These are phyloP conservation scores for Plasmodium inui DNA, from an alignment of 169 alveolate species.

Conservation along the genomic window DNA sequence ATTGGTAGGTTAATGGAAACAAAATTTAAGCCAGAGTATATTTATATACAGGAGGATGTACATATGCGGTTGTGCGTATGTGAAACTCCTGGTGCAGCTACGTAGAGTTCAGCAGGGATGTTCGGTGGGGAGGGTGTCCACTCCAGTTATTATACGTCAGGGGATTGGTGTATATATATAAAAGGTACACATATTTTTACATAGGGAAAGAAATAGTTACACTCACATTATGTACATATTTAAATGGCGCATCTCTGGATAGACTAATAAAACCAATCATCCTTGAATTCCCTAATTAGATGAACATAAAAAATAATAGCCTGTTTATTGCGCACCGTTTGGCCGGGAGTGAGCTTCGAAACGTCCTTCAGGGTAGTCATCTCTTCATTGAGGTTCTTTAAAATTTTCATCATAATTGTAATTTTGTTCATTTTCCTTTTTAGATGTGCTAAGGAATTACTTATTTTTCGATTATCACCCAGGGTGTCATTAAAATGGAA, in stretches of 20 bases:
- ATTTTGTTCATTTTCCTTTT: slow-evolving; percentile 6
- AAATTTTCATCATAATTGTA: slow-evolving; percentile 6
- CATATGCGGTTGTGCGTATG: not conserved
- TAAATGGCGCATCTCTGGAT: not conserved
- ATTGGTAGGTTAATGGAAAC: not conserved
- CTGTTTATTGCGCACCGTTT: slow-evolving; percentile 5
- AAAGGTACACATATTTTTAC: not conserved
- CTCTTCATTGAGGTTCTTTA: not conserved
- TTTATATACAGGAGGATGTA: not conserved
- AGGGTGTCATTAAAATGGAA: slow-evolving; percentile 17
- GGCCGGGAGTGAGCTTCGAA: not conserved
- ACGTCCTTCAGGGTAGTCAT: slow-evolving; percentile 2
- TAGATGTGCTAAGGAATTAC: not conserved
- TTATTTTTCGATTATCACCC: not conserved
- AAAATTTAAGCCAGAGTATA: not conserved
- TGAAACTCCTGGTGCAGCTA: not conserved
- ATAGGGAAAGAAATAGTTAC: not conserved
- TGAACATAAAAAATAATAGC: not conserved
- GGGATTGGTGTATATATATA: not conserved
- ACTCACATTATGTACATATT: not conserved
- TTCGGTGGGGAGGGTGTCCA: not conserved
- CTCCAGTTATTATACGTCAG: not conserved
- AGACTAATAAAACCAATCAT: not conserved
- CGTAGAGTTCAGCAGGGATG: not conserved
- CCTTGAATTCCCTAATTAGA: slow-evolving; percentile 10